These are phyloP conservation scores for Pythium volutum DNA, from an alignment of 352 stramenopile species.

Conservation along the genomic window DNA sequence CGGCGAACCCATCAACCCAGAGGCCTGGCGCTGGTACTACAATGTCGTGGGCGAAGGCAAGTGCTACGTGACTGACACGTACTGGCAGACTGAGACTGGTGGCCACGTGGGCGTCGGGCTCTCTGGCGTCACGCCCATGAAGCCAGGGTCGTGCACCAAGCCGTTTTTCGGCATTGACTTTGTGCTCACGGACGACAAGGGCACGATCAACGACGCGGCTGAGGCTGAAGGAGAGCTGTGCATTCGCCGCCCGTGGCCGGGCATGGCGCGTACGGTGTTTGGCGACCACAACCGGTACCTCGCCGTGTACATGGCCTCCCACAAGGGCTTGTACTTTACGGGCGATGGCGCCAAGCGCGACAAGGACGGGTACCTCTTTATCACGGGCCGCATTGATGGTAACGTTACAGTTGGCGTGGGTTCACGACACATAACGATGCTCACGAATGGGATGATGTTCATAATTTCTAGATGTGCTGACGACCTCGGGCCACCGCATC, in stretches of 20 bases:
- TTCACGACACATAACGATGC: not conserved
- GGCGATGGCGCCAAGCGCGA: slow-evolving; percentile 88
- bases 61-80: slow-evolving; percentile 94
- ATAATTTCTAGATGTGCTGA: slow-evolving; percentile 88
- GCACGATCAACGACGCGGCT: slow-evolving; percentile 85
- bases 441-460: slow-evolving; percentile 1
- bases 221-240: slow-evolving; percentile 93
- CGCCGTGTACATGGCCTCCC: slow-evolving; percentile 94
- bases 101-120: slow-evolving; percentile 92
- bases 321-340: slow-evolving; percentile 97
- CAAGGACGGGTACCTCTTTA: slow-evolving; percentile 97
- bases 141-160: slow-evolving; percentile 91
- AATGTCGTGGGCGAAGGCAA: slow-evolving; percentile 80
- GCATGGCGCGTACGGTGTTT: slow-evolving; percentile 94
- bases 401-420: not conserved
- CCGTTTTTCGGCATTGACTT: slow-evolving; percentile 94
- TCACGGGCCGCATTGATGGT: slow-evolving; percentile 96
- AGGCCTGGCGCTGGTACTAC: slow-evolving; percentile 93
- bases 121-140: slow-evolving; percentile 76
- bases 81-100: slow-evolving; percentile 96
- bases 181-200: slow-evolving; percentile 74
- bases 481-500: slow-evolving; percentile 91
- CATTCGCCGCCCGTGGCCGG: slow-evolving; percentile 95
- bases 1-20: slow-evolving; percentile 98
- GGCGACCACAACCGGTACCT: slow-evolving; percentile 95